phyloP scores from a whole-genome alignment of 164 flowering plant species.

The Brasenia schreberi region DNA sequence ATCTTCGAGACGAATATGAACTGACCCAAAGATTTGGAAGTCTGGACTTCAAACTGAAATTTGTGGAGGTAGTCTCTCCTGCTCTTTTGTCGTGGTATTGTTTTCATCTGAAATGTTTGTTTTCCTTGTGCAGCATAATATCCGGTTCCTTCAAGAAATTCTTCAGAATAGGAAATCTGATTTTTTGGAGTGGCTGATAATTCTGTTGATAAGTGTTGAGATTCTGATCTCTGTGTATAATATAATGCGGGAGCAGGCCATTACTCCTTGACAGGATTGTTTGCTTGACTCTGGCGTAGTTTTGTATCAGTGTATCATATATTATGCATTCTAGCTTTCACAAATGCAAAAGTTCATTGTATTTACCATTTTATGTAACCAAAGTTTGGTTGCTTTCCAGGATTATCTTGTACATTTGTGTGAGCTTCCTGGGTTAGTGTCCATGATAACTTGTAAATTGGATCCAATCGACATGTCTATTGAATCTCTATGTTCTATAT shows the following conservation, averaged over 20 bases:
- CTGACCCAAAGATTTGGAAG: conserved; percentile 86
- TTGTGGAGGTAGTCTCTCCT: conserved; percentile 67
- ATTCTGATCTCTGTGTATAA: conserved; percentile 68
- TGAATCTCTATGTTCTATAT: too few relatives aligned
- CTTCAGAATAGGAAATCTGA: conserved; percentile 92
- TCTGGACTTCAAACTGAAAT: conserved; percentile 89
- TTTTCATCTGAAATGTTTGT: conserved; percentile 5
- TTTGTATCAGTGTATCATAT: neutral
- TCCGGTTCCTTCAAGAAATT: conserved; percentile 80
- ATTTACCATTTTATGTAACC: neutral
- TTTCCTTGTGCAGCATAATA: conserved; percentile 64
- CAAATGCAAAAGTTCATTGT: neutral
- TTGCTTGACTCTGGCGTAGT: neutral
- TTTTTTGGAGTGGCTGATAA: conserved; percentile 86
- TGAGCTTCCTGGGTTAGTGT: neutral
- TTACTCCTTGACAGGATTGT: conserved; percentile 15
- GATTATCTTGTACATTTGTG: neutral
- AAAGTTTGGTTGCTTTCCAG: neutral
- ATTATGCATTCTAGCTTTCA: neutral
- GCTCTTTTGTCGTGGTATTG: neutral
- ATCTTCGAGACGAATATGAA: conserved; percentile 87
- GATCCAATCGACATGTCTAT: too few relatives aligned
- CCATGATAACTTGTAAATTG: neutral
- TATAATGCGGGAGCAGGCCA: conserved; percentile 40
- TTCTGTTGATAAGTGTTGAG: conserved; percentile 67